Conservation (phyloP, 345 rosid genomes). For the Acer campestre region DNA sequence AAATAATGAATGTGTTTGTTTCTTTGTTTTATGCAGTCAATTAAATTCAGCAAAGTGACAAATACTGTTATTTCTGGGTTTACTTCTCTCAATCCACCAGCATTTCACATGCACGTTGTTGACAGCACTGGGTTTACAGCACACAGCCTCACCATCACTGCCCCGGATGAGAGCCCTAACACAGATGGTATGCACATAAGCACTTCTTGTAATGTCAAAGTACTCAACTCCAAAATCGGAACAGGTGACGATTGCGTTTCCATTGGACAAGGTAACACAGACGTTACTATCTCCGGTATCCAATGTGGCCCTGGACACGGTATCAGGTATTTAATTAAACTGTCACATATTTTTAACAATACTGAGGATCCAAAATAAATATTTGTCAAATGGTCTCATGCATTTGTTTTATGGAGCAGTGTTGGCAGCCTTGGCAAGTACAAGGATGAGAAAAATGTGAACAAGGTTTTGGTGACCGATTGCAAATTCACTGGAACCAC, state of each 20-base stretch:
- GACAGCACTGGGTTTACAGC: constrained; percentile 23
- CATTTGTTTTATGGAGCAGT: constrained; percentile 12
- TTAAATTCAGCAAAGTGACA: constrained; percentile 39
- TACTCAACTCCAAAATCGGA: constrained; percentile 28
- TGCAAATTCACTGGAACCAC: constrained; percentile 36
- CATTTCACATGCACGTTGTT: constrained; percentile 52
- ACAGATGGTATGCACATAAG: constrained; percentile 57
- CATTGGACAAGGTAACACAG: constrained; percentile 35
- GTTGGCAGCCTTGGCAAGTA: constrained; percentile 50
- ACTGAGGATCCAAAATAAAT: no score
- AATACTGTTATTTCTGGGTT: constrained; percentile 37
- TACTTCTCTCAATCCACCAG: constrained; percentile 50
- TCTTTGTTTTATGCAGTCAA: constrained; percentile 35
- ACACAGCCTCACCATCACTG: constrained; percentile 39
- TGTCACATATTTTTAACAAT: neutral
- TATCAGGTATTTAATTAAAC: constrained; percentile 29
- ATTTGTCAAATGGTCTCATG: no score
- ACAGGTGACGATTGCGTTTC: constrained; percentile 60
- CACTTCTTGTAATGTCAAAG: constrained; percentile 13
- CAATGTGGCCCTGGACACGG: constrained; percentile 59
- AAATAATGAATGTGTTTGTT: neutral
- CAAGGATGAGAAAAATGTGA: constrained; percentile 34
- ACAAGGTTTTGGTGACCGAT: constrained; percentile 31
- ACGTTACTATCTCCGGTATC: constrained; percentile 21
- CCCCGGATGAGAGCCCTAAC: constrained; percentile 58